phyloP scores from a whole-genome alignment of 2,329 filamentous ascomycete species.

The Lasiodiplodia sp. region DNA sequence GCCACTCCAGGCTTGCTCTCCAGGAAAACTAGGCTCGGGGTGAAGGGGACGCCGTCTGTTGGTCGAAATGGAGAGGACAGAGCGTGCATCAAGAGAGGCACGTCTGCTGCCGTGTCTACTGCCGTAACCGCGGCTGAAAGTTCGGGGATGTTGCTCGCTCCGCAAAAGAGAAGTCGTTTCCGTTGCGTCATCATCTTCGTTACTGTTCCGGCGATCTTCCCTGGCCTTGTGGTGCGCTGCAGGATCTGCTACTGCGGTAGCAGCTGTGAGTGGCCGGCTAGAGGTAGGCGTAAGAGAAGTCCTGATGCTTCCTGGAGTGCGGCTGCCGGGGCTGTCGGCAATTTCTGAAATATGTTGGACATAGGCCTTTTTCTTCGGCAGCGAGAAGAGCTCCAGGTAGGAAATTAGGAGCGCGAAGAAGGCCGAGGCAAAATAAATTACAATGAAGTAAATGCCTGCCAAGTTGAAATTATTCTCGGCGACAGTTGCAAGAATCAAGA shows the following conservation, averaged over 20 bases:
- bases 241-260: slow-evolving; percentile 43
- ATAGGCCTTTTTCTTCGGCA: slow-evolving; percentile 74
- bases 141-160: slow-evolving; percentile 53
- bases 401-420: slow-evolving; percentile 78
- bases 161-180: slow-evolving; percentile 66
- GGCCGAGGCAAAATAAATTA: slow-evolving; percentile 78
- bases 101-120: slow-evolving; percentile 54
- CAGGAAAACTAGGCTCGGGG: slow-evolving; percentile 14
- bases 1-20: slow-evolving; percentile 85
- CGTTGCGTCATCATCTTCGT: slow-evolving; percentile 52
- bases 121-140: slow-evolving; percentile 53
- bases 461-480: slow-evolving; percentile 77
- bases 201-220: slow-evolving; percentile 24
- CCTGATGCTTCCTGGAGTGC: slow-evolving; percentile 30
- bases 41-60: slow-evolving; percentile 5
- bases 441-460: slow-evolving; percentile 78
- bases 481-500: slow-evolving; percentile 76
- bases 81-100: slow-evolving; percentile 46
- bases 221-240: slow-evolving; percentile 28
- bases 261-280: slow-evolving; percentile 42
- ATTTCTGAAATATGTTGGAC: slow-evolving; percentile 59
- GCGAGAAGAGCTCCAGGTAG: slow-evolving; percentile 79
- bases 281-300: slow-evolving; percentile 42
- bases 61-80: slow-evolving; percentile 23
- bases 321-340: slow-evolving; percentile 31